Evolutionary conservation across 2,329 filamentous ascomycete genomes (phyloP).

Genomic region (Tolypocladium pustulatum): DNA sequence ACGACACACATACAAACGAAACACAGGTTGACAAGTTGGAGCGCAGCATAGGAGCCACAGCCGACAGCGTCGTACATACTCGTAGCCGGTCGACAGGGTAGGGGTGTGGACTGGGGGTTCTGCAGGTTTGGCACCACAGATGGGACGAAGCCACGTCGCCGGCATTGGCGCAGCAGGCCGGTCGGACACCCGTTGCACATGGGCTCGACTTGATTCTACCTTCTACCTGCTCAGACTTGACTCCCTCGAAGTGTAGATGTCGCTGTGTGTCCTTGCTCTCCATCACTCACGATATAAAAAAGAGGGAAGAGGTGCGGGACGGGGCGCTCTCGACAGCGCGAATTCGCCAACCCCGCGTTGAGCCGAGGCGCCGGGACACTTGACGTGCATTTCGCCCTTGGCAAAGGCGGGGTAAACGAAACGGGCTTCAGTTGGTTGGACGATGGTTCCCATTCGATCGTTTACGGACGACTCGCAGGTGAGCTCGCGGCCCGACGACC

Average conservation of each 20-base stretch:
- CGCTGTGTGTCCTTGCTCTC: too few species aligned
- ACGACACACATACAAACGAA: not conserved
- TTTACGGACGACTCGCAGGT: too few species aligned
- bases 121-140: not conserved
- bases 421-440: not conserved
- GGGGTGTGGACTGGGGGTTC: not conserved
- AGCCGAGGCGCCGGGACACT: not conserved
- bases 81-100: not conserved
- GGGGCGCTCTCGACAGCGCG: not conserved
- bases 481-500: not conserved
- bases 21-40: not conserved
- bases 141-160: too few species aligned
- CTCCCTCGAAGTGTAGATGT: too few species aligned
- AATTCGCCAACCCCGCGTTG: not conserved
- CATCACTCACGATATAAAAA: too few species aligned
- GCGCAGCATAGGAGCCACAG: too few species aligned
- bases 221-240: too few species aligned
- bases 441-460: too few species aligned
- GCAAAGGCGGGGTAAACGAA: not conserved
- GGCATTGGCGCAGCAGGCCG: too few species aligned
- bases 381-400: not conserved
- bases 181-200: too few species aligned
- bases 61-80: not conserved
- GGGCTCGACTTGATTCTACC: too few species aligned
- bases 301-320: not conserved